Evolutionary conservation across 306 rosid genomes (phyloP).

Genomic region (Malus fusca): DNA sequence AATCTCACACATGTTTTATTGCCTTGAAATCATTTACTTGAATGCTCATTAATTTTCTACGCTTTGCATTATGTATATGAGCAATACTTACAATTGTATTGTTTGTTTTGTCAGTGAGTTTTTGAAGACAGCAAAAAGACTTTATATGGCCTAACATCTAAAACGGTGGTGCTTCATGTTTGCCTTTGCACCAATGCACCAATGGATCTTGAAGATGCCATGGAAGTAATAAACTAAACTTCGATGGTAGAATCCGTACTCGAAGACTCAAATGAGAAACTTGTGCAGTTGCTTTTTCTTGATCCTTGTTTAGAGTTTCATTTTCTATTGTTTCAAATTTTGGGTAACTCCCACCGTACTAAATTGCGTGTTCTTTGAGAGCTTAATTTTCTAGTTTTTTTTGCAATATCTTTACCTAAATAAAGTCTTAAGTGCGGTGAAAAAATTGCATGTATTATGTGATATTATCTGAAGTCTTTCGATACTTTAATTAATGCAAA

Average conservation of each 20-base stretch:
- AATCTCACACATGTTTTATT: background rate
- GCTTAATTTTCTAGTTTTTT: too few species aligned
- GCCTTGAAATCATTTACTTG: background rate
- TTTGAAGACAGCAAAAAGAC: conserved; percentile 56
- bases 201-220: background rate
- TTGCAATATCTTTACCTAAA: background rate
- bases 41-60: background rate
- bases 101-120: conserved; percentile 38
- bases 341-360: conserved; percentile 38
- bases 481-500: background rate
- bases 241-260: conserved; percentile 18
- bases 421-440: background rate
- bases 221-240: background rate
- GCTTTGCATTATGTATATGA: background rate
- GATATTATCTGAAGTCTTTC: background rate
- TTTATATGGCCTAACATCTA: background rate
- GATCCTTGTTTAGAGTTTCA: conserved; percentile 9
- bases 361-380: background rate
- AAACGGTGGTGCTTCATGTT: background rate
- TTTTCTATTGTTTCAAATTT: background rate
- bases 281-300: conserved; percentile 31
- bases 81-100: background rate
- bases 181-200: background rate
- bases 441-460: background rate
- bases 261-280: conserved; percentile 21